phyloP scores from a whole-genome alignment of 768 basidiomycete genomes.

The Tubosaeta sp. region DNA sequence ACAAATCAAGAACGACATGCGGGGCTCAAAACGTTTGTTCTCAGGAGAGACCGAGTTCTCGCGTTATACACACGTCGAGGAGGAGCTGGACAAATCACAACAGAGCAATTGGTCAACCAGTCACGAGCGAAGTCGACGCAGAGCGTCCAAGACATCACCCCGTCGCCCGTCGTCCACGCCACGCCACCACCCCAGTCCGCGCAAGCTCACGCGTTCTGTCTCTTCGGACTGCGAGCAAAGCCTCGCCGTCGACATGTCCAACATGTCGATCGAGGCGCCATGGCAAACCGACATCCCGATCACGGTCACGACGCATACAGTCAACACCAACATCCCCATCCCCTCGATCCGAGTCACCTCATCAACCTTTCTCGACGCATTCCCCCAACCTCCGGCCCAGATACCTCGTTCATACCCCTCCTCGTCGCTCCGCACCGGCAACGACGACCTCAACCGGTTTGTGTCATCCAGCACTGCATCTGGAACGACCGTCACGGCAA shows the following conservation, averaged over 20 bases:
- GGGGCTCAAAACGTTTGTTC: conserved; percentile 64
- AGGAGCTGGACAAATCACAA: conserved; percentile 21
- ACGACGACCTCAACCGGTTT: conserved; percentile 80
- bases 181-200: conserved; percentile 41
- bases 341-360: conserved; percentile 29
- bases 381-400: conserved; percentile 32
- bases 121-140: conserved; percentile 26
- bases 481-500: conserved; percentile 63
- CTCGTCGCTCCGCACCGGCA: conserved; percentile 46
- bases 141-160: conserved; percentile 22
- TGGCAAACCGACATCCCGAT: conserved; percentile 24
- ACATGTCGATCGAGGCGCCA: conserved; percentile 41
- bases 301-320: conserved; percentile 7
- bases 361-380: conserved; percentile 24
- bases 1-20: conserved; percentile 71
- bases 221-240: conserved; percentile 41
- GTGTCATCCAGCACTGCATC: conserved; percentile 87
- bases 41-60: conserved; percentile 61
- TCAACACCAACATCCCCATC: conserved; percentile 8
- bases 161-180: conserved; percentile 32
- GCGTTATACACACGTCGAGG: conserved; percentile 28
- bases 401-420: conserved; percentile 41
- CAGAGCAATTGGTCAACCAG: conserved; percentile 26
- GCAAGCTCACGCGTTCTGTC: conserved; percentile 37
- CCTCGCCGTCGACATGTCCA: conserved; percentile 38